Percentiles rank a stretch among this genome's conserved stretches.
These are phyloP conservation scores for Flaveria ramosissima DNA, from an alignment of 129 eudicot species.

Conservation along the genomic window DNA sequence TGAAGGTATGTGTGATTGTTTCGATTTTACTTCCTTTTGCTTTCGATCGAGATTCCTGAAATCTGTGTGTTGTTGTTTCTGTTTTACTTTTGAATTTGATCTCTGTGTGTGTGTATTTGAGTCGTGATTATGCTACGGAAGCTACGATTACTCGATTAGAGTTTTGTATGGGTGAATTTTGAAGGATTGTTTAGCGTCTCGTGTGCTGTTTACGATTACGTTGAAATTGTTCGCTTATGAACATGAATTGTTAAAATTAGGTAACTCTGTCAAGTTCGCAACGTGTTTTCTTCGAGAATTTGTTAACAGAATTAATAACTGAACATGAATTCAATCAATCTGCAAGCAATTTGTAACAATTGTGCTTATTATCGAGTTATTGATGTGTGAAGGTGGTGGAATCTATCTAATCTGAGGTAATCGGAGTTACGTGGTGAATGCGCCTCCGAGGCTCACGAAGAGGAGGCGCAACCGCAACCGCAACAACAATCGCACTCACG, in stretches of 20 bases:
- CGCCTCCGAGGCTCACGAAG: conserved; percentile 42
- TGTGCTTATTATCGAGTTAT: background rate
- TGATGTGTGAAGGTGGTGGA: conserved; percentile 33
- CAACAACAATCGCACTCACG: conserved; percentile 14
- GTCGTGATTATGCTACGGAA: background rate
- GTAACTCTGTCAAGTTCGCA: no score
- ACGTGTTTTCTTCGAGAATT: background rate
- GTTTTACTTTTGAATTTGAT: background rate
- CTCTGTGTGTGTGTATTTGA: background rate
- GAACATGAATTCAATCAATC: conserved; percentile 12
- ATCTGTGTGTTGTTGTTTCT: background rate
- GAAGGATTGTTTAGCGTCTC: background rate
- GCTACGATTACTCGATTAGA: background rate
- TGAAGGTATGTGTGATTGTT: conserved; percentile 27
- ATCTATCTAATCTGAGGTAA: background rate
- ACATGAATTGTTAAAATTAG: no score
- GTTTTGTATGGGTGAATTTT: background rate
- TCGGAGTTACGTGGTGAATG: conserved; percentile 41
- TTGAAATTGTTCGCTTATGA: background rate
- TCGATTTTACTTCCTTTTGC: conserved; percentile 3
- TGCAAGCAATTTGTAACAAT: background rate
- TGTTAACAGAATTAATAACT: background rate
- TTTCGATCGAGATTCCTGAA: conserved; percentile 10
- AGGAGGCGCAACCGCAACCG: conserved; percentile 43
- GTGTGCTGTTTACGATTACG: conserved; percentile 5